Evolutionary conservation across 1,139 yeast genomes (phyloP).

Genomic region (Debaryomycetaceae sp.): DNA sequence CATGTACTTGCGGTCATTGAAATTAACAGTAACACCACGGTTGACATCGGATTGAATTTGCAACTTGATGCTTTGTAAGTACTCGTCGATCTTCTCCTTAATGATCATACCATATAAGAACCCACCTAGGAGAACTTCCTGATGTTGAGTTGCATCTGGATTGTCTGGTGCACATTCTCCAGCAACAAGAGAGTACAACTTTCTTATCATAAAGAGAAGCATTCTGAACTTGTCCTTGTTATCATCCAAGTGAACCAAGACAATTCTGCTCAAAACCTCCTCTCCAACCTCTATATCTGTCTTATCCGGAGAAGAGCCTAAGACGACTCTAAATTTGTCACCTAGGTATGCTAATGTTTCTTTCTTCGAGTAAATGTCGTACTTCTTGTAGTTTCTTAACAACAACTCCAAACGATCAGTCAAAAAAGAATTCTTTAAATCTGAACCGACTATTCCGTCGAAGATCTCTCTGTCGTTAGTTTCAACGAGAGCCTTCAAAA

Average conservation of each 20-base stretch:
- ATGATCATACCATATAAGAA: conserved; percentile 94
- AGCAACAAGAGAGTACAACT: conserved; percentile 88
- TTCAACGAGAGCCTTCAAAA: conserved; percentile 83
- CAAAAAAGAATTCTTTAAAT: conserved; percentile 80
- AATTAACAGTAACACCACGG: conserved; percentile 80
- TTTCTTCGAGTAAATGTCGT: conserved; percentile 72
- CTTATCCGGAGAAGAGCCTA: conserved; percentile 84
- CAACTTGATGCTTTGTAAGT: conserved; percentile 64
- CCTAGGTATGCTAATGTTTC: conserved; percentile 93
- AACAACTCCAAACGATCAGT: conserved; percentile 97
- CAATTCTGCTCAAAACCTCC: conserved; percentile 78
- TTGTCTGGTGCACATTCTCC: conserved; percentile 97
- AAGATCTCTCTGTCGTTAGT: conserved; percentile 93
- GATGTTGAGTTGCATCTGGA: conserved; percentile 99
- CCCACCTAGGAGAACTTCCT: conserved; percentile 93
- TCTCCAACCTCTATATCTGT: conserved; percentile 89
- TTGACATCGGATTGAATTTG: conserved; percentile 80
- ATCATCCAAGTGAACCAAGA: conserved; percentile 78
- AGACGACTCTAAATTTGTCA: conserved; percentile 90
- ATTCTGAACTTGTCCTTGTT: conserved; percentile 78
- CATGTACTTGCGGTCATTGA: conserved; percentile 80
- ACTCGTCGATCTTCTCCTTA: conserved; percentile 95
- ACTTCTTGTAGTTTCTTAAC: conserved; percentile 80
- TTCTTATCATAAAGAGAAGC: conserved; percentile 91
- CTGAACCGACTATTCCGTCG: conserved; percentile 93